These are phyloP conservation scores for Epichloe hybrida DNA, from an alignment of 2,329 filamentous ascomycete genomes.

Conservation along the genomic window DNA sequence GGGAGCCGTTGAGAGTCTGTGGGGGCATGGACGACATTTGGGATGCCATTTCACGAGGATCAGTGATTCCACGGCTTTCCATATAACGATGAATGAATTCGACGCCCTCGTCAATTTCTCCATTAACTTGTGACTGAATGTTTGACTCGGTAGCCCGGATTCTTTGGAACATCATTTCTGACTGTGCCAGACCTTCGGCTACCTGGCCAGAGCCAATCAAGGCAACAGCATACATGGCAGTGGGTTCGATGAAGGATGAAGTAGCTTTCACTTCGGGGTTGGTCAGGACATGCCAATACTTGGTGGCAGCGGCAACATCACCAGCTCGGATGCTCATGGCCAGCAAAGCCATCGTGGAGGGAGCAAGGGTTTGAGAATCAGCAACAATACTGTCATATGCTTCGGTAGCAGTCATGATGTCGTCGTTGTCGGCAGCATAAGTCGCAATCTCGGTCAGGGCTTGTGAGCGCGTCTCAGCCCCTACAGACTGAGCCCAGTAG, in stretches of 20 bases:
- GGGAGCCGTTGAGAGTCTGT: slow-evolving; percentile 30
- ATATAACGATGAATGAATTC: slow-evolving; percentile 53
- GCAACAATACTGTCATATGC: slow-evolving; percentile 48
- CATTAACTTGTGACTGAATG: slow-evolving; percentile 42
- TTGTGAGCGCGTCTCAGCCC: slow-evolving; percentile 41
- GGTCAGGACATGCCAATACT: slow-evolving; percentile 67
- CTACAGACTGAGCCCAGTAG: slow-evolving; percentile 54
- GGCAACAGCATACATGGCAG: slow-evolving; percentile 80
- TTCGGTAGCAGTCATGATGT: slow-evolving; percentile 51
- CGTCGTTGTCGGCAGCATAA: slow-evolving; percentile 66
- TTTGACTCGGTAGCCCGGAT: slow-evolving; percentile 51
- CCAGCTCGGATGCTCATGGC: slow-evolving; percentile 76
- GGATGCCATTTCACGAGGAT: slow-evolving; percentile 41
- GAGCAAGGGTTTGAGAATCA: slow-evolving; percentile 34
- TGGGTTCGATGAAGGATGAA: slow-evolving; percentile 65
- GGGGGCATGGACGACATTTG: slow-evolving; percentile 28
- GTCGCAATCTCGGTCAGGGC: slow-evolving; percentile 63
- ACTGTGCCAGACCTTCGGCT: slow-evolving; percentile 65
- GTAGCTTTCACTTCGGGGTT: slow-evolving; percentile 46
- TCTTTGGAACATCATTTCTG: slow-evolving; percentile 75
- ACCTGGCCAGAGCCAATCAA: slow-evolving; percentile 76
- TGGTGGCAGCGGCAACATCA: slow-evolving; percentile 61
- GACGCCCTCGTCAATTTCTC: slow-evolving; percentile 78
- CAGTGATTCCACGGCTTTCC: slow-evolving; percentile 38
- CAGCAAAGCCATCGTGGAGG: slow-evolving; percentile 65